A percentile compares a stretch with the other conserved stretches of the same genome.
phyloP scores from a whole-genome alignment of 192 early-diverging fungal species.

The Coemansia sp. region DNA sequence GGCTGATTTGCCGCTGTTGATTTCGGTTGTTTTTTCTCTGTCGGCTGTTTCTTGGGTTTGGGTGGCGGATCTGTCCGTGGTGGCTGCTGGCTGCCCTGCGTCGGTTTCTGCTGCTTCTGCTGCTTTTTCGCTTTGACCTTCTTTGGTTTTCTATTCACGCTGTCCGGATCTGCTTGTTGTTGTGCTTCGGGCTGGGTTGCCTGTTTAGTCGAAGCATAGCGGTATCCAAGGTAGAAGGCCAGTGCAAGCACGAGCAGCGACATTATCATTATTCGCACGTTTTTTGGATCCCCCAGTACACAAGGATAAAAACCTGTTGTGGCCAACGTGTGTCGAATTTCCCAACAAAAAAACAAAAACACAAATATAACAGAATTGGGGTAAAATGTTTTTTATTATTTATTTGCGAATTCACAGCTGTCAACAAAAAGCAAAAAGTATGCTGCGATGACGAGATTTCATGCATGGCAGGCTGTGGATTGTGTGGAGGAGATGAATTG shows the following conservation, averaged over 20 bases:
- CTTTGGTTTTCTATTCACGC: not conserved
- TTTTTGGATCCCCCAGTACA: not conserved
- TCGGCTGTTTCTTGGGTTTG: not conserved
- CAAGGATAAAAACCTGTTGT: too few relatives aligned
- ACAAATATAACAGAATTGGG: not conserved
- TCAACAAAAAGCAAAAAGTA: not conserved
- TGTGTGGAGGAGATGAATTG: too few relatives aligned
- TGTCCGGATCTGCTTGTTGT: constrained; percentile 17
- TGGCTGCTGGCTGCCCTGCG: constrained; percentile 3
- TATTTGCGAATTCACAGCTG: not conserved
- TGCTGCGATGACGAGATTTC: too few relatives aligned
- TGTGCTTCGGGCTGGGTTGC: not conserved
- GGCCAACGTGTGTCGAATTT: not conserved
- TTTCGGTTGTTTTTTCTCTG: not conserved
- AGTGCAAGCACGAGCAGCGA: constrained; percentile 13
- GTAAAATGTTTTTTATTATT: not conserved
- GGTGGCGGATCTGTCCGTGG: not conserved
- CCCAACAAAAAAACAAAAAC: not conserved
- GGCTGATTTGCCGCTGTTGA: not conserved
- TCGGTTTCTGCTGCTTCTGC: not conserved
- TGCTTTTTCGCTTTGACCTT: not conserved
- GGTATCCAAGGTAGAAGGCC: constrained; percentile 38
- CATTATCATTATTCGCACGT: constrained; percentile 8
- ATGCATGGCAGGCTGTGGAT: too few relatives aligned
- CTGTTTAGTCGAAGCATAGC: constrained; percentile 14